phyloP scores from a whole-genome alignment of 176 grass and related monocot genomes.

The Bonia amplexicaulis region DNA sequence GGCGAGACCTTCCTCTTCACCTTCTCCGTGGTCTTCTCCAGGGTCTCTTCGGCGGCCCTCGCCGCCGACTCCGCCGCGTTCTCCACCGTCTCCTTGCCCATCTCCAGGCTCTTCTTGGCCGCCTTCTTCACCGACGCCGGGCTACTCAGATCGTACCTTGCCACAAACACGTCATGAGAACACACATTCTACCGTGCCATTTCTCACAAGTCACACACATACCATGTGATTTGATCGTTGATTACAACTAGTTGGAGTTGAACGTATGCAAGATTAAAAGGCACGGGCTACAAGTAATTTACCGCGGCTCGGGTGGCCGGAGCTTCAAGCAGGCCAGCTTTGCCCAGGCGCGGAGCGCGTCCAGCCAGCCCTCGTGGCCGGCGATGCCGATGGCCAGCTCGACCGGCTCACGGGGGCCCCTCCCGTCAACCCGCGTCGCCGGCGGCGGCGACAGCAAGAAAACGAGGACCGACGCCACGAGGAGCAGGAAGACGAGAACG shows the following conservation, averaged over 20 bases:
- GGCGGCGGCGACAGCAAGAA: background rate
- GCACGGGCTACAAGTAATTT: background rate
- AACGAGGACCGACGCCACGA: background rate
- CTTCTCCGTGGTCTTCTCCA: conserved; percentile 48
- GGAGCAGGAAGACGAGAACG: conserved; percentile 17
- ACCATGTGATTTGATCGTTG: too few species aligned
- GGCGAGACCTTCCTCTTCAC: conserved; percentile 47
- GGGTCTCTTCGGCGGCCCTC: conserved; percentile 31
- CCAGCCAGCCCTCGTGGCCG: conserved; percentile 37
- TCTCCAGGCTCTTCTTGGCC: conserved; percentile 53
- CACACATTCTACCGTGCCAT: background rate
- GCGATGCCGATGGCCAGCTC: conserved; percentile 59
- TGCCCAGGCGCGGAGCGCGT: conserved; percentile 37
- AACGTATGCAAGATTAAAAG: too few species aligned
- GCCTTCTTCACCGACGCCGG: conserved; percentile 36
- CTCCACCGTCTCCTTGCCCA: conserved; percentile 51
- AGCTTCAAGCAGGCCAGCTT: conserved; percentile 44
- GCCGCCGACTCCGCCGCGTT: conserved; percentile 53
- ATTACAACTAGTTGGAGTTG: too few species aligned
- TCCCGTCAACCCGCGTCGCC: background rate
- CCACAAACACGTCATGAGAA: background rate
- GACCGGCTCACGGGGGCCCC: conserved; percentile 22
- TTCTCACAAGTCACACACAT: background rate
- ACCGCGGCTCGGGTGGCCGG: conserved; percentile 29
- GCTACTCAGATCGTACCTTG: conserved; percentile 10